Base-by-base conservation (phyloP, 176 grass and related monocot genomes). In the Aegilops umbellulata region DNA sequence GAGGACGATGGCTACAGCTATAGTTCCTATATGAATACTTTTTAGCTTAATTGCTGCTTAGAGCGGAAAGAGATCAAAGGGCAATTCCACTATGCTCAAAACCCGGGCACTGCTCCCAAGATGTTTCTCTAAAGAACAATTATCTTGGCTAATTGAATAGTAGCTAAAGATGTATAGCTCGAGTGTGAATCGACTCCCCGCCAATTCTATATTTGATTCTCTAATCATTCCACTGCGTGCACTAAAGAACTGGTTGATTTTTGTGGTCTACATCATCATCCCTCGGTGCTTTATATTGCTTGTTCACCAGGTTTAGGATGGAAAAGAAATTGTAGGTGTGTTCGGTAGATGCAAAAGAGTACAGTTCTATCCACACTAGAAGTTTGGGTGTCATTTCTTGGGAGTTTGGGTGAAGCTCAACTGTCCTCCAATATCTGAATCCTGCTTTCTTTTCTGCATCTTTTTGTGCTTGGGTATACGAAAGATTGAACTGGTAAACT, bases 21-120 rank as follows among this genome's bases (percentile, higher is more conserved):
- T 66, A 74, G 69, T 63, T 26, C 35, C 60, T 88, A 85, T 85
- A 90, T 90, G 82, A 71, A 26, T 84, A 67, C 53, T 90, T 87
- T 87, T 90, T 82, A 30, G 36, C 73, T 62, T 82, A 82, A 60
- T 84, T 87, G 88, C 85, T 85, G 87, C 79, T 79, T 93, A 75
- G 88, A 60, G 88, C 82, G 41, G 82, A 90, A 93, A 93, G 91
- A 82, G 78, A 93, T 78, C 66, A 90, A 90, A 90, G 84, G 76
- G 64, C 32, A 65, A 69, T 68, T 77, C 91, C 91, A 93, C 88
- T 69, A 61, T 69, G 72, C 91, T 79, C 38, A 90, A 53, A 93
- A 93, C 83, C 79, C 74, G 91, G 91, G 81, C 86, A 76, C 82
- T 80, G 85, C 79, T 61, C 83, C 80, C 88, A 15, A 83, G 23